Evolutionary conservation across 495 filamentous ascomycete genomes (phyloP).

Genomic region (Hyaloscypha finlandica): DNA sequence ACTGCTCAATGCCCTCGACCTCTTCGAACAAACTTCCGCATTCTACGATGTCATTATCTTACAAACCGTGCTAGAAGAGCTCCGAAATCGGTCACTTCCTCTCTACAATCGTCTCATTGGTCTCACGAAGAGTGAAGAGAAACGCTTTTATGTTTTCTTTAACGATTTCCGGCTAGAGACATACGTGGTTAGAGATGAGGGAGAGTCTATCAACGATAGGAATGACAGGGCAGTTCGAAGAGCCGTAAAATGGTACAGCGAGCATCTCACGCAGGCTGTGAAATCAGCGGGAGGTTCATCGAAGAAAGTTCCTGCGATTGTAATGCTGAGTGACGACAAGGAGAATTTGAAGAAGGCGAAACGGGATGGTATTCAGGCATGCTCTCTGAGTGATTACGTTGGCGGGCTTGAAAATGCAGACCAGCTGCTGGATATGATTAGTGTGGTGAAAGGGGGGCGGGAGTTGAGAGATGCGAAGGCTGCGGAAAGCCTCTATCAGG

Average conservation of each 20-base stretch:
- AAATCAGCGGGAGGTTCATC: conserved; percentile 53
- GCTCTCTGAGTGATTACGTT: conserved; percentile 77
- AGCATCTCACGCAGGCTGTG: conserved; percentile 68
- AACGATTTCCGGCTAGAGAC: conserved; percentile 97
- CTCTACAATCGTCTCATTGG: conserved; percentile 91
- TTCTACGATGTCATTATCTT: conserved; percentile 95
- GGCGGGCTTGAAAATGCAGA: conserved; percentile 80
- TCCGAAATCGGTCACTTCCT: conserved; percentile 89
- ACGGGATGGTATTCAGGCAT: conserved; percentile 66
- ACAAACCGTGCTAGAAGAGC: conserved; percentile 94
- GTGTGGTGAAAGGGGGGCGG: conserved; percentile 66
- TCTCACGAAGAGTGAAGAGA: conserved; percentile 90
- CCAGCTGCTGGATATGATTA: conserved; percentile 92
- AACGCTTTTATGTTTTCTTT: conserved; percentile 98
- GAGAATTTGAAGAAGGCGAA: conserved; percentile 84
- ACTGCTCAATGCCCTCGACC: conserved; percentile 91
- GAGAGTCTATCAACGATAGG: conserved; percentile 93
- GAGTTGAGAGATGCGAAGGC: conserved; percentile 61
- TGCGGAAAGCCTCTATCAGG: conserved; percentile 73
- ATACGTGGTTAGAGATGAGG: conserved; percentile 68
- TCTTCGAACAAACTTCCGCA: conserved; percentile 87
- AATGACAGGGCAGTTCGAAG: conserved; percentile 90
- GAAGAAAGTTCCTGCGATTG: conserved; percentile 69
- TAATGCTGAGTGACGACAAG: conserved; percentile 92
- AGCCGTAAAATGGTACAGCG: conserved; percentile 85